Evolutionary conservation across 1,139 yeast genomes (phyloP).

Genomic region (Pneumocystis oryctolagi): DNA sequence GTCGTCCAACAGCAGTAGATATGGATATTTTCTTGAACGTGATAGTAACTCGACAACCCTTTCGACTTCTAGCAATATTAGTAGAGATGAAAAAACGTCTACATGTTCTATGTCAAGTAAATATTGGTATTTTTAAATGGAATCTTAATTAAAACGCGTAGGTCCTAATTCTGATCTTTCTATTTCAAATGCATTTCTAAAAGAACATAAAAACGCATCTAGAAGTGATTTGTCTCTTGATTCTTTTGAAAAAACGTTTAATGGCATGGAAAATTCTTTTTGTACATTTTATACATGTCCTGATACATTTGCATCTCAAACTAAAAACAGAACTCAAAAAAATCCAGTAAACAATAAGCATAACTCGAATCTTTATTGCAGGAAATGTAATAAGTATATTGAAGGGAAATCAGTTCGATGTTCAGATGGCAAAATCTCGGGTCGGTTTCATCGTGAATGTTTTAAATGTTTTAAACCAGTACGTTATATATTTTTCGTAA

Average conservation of each 20-base stretch:
- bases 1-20: background rate
- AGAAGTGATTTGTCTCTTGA: background rate
- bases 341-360: background rate
- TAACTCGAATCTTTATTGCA: background rate
- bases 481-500: background rate
- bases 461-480: background rate
- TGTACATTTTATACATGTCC: background rate
- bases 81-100: background rate
- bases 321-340: background rate
- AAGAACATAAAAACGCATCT: background rate
- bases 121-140: background rate
- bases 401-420: background rate
- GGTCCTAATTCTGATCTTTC: background rate
- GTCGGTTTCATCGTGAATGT: background rate
- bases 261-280: background rate
- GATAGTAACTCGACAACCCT: background rate
- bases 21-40: background rate
- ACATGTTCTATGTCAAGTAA: background rate
- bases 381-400: background rate
- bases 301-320: background rate
- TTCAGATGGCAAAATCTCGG: slow-evolving; percentile 2
- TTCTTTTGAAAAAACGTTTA: background rate
- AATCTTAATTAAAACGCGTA: background rate
- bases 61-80: background rate
- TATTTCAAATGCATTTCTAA: background rate